A percentile compares a stretch with the other conserved stretches of the same genome.
phyloP scores from a whole-genome alignment of 352 stramenopile genomes.

The Pseudoperonospora humuli region DNA sequence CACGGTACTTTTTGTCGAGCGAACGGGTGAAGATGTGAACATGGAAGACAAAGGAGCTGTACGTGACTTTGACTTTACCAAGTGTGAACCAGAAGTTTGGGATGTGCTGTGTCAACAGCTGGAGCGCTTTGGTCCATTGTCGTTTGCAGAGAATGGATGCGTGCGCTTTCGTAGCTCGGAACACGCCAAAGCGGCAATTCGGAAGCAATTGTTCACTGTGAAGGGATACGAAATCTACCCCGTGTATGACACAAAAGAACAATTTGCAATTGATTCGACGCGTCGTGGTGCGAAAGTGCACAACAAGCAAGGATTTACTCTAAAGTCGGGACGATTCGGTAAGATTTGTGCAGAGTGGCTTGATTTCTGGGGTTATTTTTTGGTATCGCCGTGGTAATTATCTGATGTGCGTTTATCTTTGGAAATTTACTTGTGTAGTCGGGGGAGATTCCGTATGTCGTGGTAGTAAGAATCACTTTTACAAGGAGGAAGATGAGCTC shows the following conservation, averaged over 20 bases:
- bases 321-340: slow-evolving; percentile 52
- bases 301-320: slow-evolving; percentile 35
- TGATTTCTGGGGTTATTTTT: slow-evolving; percentile 14
- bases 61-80: slow-evolving; percentile 36
- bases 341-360: slow-evolving; percentile 18
- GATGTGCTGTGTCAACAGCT: slow-evolving; percentile 35
- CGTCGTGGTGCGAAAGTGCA: slow-evolving; percentile 18
- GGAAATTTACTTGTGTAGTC: slow-evolving; percentile 18
- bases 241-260: slow-evolving; percentile 62
- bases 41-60: slow-evolving; percentile 37
- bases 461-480: slow-evolving; percentile 16
- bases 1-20: slow-evolving; percentile 59
- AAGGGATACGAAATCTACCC: slow-evolving; percentile 50
- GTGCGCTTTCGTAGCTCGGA: slow-evolving; percentile 50
- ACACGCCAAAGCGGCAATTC: slow-evolving; percentile 50
- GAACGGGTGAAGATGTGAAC: slow-evolving; percentile 21
- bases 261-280: slow-evolving; percentile 45
- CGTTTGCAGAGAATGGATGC: slow-evolving; percentile 32
- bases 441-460: slow-evolving; percentile 22
- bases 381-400: slow-evolving; percentile 10
- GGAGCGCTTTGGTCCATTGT: slow-evolving; percentile 38
- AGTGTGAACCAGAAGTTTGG: slow-evolving; percentile 39
- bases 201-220: slow-evolving; percentile 36
- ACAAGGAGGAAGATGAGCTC: slow-evolving; percentile 16
- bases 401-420: slow-evolving; percentile 17